Evolutionary conservation across 2,329 filamentous ascomycete genomes (phyloP), one percentile per base, ranked within the genome.

Genomic region (Penicillium nordicum): DNA sequence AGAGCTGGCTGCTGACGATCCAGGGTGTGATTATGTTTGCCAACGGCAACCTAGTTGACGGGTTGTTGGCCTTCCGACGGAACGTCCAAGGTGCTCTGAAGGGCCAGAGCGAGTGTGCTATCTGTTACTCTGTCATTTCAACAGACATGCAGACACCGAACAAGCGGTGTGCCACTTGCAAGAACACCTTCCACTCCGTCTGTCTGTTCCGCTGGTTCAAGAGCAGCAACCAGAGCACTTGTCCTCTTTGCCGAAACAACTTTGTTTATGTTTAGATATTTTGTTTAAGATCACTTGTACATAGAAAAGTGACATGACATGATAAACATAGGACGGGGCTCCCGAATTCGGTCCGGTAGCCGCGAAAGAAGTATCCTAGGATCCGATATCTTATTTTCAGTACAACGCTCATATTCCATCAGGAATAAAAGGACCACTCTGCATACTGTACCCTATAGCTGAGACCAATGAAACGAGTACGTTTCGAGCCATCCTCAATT

Each of bases 181-280:
- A 92, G 80, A 93, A 99, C 75, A 79, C 89, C 51, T 99, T 97
- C 79, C 94, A 99, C 75, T 84, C 88, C 1, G 84, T 84, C 2
- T 99, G 94, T 76, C 76, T 99, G 75, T 96, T 91, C 79, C 92
- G 93, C 76, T 99, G 94, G 94, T 97, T 99, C 80, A 89, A 90
- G 80, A 93, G 83, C 66, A 96, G 92, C 72, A 95, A 90, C 74
- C 88, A 90, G 69, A 94, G 89, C 68, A 93, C 88, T 47, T 99
- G 94, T 74, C 94, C 94, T 46, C 79, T 99, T 62, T 99, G 94
- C 76, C 83, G 94, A 66, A 96, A 95, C 72, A 87, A 89, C 23
- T 97, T 97, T 72, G 83, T 83, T 62, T 86, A 85, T 74, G 61
- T 82, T 63, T 72, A 57, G 40, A 14, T 21, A 38, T 18, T 34